Conservation (phyloP, 2,329 filamentous ascomycete species). For the Arachnomyces sp. region DNA sequence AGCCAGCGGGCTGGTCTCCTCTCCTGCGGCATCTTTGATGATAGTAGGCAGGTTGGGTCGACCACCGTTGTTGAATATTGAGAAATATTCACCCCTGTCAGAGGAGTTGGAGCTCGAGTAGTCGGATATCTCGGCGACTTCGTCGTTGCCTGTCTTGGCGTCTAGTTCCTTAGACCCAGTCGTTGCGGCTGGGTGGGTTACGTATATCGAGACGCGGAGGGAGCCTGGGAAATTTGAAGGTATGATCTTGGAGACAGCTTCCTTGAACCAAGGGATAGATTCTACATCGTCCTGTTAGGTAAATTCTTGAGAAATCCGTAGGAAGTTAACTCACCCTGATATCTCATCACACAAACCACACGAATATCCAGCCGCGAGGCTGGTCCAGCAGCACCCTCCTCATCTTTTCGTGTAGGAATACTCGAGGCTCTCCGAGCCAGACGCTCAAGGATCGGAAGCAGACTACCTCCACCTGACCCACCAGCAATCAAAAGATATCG, state of each 20-base stretch:
- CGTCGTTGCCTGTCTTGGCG: not conserved
- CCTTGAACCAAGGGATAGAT: constrained; percentile 2
- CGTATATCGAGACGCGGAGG: constrained; percentile 1
- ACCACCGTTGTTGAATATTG: constrained; percentile 12
- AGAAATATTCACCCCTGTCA: constrained; percentile 19
- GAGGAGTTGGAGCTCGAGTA: constrained; percentile 13
- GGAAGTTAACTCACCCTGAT: not conserved
- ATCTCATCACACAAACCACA: constrained; percentile 12
- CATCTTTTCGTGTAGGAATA: constrained; percentile 6
- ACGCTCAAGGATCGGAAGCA: constrained; percentile 39
- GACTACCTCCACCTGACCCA: constrained; percentile 49
- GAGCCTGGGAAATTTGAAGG: not conserved
- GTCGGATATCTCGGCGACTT: constrained; percentile 2
- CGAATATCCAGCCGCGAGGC: constrained; percentile 8
- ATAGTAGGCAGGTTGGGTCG: constrained; percentile 28
- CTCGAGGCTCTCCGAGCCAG: constrained; percentile 12
- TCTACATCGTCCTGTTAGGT: not conserved
- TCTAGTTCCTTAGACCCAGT: not conserved
- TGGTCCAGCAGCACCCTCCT: constrained; percentile 1
- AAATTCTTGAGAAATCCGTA: not conserved
- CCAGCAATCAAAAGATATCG: constrained; percentile 44
- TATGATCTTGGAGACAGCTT: not conserved
- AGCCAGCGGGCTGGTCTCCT: too few relatives aligned
- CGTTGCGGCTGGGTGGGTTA: not conserved
- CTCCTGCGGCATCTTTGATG: constrained; percentile 12